Evolutionary conservation across 2,329 filamentous ascomycete species (phyloP), one percentile per base, ranked within the genome.

Genomic region (Capronia epimyces): DNA sequence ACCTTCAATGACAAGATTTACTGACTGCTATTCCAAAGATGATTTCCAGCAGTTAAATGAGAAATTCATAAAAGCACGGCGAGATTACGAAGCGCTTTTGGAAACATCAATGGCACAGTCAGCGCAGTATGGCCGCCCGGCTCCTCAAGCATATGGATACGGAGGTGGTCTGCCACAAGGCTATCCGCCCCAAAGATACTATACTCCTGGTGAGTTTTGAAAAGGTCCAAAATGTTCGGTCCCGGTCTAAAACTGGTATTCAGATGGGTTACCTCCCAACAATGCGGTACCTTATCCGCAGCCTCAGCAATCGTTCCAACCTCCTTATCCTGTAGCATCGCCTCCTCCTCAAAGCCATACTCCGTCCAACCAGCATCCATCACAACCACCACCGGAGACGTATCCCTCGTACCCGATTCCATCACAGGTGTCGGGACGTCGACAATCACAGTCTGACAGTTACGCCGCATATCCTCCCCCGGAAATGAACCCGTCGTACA

Each of bases 41-140:
- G 93, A 98, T 68, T 97, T 98, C 65, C 96, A 93, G 1, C 91
- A 97, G 67, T 75, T 98, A 56, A 98, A 98, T 65, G 93, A 98
- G 69, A 97, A 97, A 72, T 98, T 98, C 69, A 97, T 98, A 76
- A 98, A 98, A 71, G 93, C 93, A 40, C 84, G 93, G 58, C 82
- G 91, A 63, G 93, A 98, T 70, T 98, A 98, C 67, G 93, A 98
- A 71, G 84, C 87, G 24, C 78, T 98, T n/a, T 76, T 98, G 16
- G 93, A 98, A 69, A 86, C 88, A 15, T 97, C 91, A 49, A 97
- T 98, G 91, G 83, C 90, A 1, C 91, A 96, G 61, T 86, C 90
- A n/a, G 82, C 87, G 46, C 86, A 87, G 46, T 81, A 69, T 46
- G 60, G 53, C 16, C 58, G 62, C 4, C 61, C 60, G 12, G 49